Conservation (phyloP, 345 rosid genomes). For the Tarenaya hassleriana region DNA sequence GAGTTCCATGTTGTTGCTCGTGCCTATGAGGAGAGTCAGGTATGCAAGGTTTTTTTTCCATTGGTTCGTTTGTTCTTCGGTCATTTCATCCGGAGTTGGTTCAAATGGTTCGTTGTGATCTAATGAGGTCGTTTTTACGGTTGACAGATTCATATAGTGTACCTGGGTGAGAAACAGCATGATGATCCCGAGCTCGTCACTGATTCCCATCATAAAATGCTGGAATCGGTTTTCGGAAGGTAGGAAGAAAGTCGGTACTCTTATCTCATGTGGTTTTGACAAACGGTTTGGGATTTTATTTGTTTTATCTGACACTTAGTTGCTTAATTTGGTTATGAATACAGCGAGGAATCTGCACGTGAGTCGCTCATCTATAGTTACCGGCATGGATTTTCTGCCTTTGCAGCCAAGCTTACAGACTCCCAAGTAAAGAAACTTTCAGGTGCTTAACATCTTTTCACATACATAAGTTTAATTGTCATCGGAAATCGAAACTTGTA, state of each 20-base stretch:
- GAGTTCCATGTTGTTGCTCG: too few species aligned
- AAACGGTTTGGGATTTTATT: conserved; percentile 3
- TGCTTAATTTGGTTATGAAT: conserved; percentile 3
- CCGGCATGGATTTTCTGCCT: conserved; percentile 53
- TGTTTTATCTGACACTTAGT: too few species aligned
- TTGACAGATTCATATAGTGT: conserved; percentile 24
- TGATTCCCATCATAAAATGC: conserved; percentile 31
- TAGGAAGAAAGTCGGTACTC: conserved; percentile 9
- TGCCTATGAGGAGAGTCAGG: too few species aligned
- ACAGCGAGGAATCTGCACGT: conserved; percentile 41
- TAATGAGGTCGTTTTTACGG: too few species aligned
- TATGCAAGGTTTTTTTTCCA: too few species aligned
- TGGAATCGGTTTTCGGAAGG: conserved; percentile 39
- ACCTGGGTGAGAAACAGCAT: conserved; percentile 40
- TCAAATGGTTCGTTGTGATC: too few species aligned
- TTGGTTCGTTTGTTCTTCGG: too few species aligned
- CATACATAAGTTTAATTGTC: too few species aligned
- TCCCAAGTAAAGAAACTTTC: conserved; percentile 42
- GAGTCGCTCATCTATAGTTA: conserved; percentile 43
- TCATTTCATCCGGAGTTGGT: too few species aligned
- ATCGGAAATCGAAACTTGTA: too few species aligned
- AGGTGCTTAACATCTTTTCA: too few species aligned
- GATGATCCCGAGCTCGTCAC: conserved; percentile 35
- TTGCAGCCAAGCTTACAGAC: conserved; percentile 46
- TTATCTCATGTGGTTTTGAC: conserved; percentile 2